Base-by-base conservation (phyloP, 1,284 basidiomycete species). In the Gomphus sp. region DNA sequence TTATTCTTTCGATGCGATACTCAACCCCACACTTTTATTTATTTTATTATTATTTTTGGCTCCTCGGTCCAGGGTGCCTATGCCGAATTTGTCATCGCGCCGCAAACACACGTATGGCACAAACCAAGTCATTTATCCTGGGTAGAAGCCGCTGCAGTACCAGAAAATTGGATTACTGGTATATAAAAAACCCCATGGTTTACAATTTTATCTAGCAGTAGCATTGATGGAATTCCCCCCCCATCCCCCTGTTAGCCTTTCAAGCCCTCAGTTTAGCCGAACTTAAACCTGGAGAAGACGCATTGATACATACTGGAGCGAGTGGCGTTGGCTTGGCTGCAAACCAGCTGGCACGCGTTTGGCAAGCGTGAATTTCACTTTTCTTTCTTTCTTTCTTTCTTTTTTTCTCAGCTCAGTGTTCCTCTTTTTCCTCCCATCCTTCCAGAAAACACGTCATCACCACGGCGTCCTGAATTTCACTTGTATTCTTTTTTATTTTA, bases 241-340 rank as follows among this genome's bases (percentile, higher is more conserved):
- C n/a, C n/a, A n/a, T n/a, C n/a, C 18, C n/a, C 34, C 55, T 37
- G 37, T 18, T 64, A 88, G 92, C 93, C 10, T 95, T 85, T 73
- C 91, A 94, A 68, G 91, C 89, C 0, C 72, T 95, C 25, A 70
- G 87, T 34, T 82, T 86, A 62, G 87, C 85, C 2, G 78, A 87
- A 63, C 67, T 94, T 52, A 80, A 87, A 67, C 69, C 77, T 63
- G 86, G 85, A 36, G 87, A 93, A 55, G 75, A 89, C 65, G 89
- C 93, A 10, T 78, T 98, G 22, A 79, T 98, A 28, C 95, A 97
- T 68, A 93, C 93, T 28, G 92, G 87, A 9, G 92, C 91, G 3
- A 91, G 89, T 9, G 92, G 94, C 54, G 94, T 98, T 2, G 95
- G 95, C 2, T 72, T 96, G 14, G 89, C 94, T 2, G 92, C 93